These are phyloP conservation scores for Phialophora tarda DNA, from an alignment of 2,329 filamentous ascomycete species.

Conservation along the genomic window DNA sequence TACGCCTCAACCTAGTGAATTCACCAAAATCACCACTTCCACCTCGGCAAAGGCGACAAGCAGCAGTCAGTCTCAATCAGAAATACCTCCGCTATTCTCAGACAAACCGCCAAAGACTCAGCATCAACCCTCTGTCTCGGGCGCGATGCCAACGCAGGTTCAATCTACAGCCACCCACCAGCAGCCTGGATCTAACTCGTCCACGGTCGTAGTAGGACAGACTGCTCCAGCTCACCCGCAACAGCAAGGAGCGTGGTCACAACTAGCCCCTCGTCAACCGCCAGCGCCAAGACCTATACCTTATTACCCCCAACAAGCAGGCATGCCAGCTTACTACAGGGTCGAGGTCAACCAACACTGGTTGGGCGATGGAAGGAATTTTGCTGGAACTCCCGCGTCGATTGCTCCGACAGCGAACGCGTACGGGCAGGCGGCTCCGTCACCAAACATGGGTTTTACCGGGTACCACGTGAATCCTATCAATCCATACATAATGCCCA, in stretches of 20 bases:
- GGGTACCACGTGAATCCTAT: constrained; percentile 3
- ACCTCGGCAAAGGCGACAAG: not conserved
- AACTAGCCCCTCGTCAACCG: constrained; percentile 6
- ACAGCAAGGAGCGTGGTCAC: constrained; percentile 5
- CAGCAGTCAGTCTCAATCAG: constrained; percentile 2
- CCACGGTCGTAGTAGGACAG: constrained; percentile 1
- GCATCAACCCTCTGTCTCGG: constrained; percentile 5
- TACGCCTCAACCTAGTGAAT: not conserved
- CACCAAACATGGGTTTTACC: constrained; percentile 9
- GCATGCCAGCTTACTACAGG: constrained; percentile 25
- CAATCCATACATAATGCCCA: constrained; percentile 11
- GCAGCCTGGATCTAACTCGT: constrained; percentile 11
- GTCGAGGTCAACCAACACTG: constrained; percentile 13
- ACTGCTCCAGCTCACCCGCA: constrained; percentile 6
- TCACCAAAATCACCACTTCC: not conserved
- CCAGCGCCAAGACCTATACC: constrained; percentile 4
- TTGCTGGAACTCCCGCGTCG: constrained; percentile 2
- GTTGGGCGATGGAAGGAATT: not conserved
- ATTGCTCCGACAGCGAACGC: not conserved
- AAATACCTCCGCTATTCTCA: constrained; percentile 29
- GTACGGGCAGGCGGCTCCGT: constrained; percentile 1
- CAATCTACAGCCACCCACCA: constrained; percentile 5
- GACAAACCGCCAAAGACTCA: constrained; percentile 18
- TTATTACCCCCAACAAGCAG: constrained; percentile 16
- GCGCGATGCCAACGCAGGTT: not conserved